phyloP scores from a whole-genome alignment of 2,329 filamentous ascomycete genomes.

The Aspergillus japonicus region DNA sequence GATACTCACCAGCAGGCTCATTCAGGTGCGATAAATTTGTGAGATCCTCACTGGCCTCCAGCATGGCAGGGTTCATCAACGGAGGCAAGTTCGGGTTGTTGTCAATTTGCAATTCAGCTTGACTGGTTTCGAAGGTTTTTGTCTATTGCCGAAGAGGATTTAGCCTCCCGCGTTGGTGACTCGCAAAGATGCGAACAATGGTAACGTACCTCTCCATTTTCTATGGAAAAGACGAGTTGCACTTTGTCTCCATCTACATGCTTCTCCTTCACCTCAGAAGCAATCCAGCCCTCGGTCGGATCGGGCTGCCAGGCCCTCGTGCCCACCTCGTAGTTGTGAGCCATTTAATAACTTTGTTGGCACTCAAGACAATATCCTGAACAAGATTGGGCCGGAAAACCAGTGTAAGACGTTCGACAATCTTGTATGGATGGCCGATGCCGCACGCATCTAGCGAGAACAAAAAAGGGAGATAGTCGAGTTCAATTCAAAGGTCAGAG shows the following conservation, averaged over 20 bases:
- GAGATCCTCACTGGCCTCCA: slow-evolving; percentile 96
- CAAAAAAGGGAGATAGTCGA: slow-evolving; percentile 13
- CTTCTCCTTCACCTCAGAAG: slow-evolving; percentile 90
- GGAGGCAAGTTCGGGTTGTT: slow-evolving; percentile 79
- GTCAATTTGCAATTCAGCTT: slow-evolving; percentile 72
- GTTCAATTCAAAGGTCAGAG: slow-evolving; percentile 14
- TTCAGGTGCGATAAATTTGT: slow-evolving; percentile 97
- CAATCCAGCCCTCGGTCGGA: slow-evolving; percentile 91
- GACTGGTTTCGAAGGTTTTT: slow-evolving; percentile 75
- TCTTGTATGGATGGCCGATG: slow-evolving; percentile 4
- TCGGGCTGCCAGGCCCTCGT: slow-evolving; percentile 99
- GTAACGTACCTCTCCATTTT: slow-evolving; percentile 79
- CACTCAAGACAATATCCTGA: neutral
- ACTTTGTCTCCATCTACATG: slow-evolving; percentile 80
- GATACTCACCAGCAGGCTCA: slow-evolving; percentile 81
- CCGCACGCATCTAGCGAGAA: slow-evolving; percentile 29
- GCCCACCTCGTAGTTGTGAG: slow-evolving; percentile 92
- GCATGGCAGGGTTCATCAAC: slow-evolving; percentile 95
- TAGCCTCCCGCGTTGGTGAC: slow-evolving; percentile 5
- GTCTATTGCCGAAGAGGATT: slow-evolving; percentile 51
- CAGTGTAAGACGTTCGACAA: slow-evolving; percentile 17
- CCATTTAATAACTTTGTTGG: slow-evolving; percentile 52
- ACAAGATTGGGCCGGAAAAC: slow-evolving; percentile 15
- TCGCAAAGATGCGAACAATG: neutral
- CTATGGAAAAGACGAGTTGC: slow-evolving; percentile 80